A percentile compares a stretch with the other conserved stretches of the same genome.
These are phyloP conservation scores for Hordeum pubiflorum DNA, from an alignment of 202 grass and related monocot genomes.

Conservation along the genomic window DNA sequence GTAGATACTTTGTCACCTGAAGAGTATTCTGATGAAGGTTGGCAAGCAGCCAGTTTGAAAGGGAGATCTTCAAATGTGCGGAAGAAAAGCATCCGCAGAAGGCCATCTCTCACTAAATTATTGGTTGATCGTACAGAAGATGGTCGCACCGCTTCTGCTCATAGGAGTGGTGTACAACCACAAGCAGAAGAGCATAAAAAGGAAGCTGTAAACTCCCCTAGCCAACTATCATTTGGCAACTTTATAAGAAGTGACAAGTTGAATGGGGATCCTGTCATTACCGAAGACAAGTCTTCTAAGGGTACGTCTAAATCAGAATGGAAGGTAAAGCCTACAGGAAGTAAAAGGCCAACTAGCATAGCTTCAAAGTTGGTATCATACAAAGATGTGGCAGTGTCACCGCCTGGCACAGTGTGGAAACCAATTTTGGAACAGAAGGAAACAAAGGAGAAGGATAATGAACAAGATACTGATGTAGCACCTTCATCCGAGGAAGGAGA, in stretches of 20 bases:
- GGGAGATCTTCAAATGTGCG: conserved; percentile 52
- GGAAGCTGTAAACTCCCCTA: conserved; percentile 26
- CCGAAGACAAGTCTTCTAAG: conserved; percentile 28
- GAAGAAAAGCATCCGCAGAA: conserved; percentile 51
- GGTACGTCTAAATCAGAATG: conserved; percentile 24
- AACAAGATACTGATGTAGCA: conserved; percentile 27
- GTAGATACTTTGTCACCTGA: conserved; percentile 52
- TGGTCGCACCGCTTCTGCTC: conserved; percentile 33
- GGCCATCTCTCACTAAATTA: conserved; percentile 48
- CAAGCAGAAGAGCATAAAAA: conserved; percentile 32
- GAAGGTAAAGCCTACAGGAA: conserved; percentile 22
- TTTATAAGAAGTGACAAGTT: conserved; percentile 33
- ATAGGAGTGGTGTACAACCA: conserved; percentile 34
- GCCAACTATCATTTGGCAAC: conserved; percentile 37
- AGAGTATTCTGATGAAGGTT: conserved; percentile 96
- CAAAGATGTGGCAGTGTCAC: conserved; percentile 90
- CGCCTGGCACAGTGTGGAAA: conserved; percentile 80
- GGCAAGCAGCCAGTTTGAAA: conserved; percentile 88
- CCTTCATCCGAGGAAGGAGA: conserved; percentile 46
- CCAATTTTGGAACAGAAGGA: conserved; percentile 54
- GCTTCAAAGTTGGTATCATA: conserved; percentile 87
- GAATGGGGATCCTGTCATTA: conserved; percentile 34
- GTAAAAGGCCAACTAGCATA: conserved; percentile 40
- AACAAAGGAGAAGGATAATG: conserved; percentile 40
- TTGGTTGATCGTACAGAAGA: conserved; percentile 40